Conservation (phyloP, 176 grass and related monocot species). For the Carex parvula region DNA sequence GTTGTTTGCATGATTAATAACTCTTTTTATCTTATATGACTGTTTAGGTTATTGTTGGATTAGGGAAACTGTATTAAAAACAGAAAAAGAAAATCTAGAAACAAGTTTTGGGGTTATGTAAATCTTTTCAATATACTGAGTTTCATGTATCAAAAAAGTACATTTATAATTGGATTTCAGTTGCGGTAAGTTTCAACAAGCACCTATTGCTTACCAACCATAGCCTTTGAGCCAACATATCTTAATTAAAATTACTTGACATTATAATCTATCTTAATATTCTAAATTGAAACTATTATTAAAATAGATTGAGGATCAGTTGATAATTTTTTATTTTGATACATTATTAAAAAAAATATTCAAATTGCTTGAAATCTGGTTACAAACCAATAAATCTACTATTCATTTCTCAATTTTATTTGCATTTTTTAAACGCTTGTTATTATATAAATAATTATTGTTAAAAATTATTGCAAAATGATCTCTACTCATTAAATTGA, state of each 20-base stretch:
- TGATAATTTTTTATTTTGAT: too few relatives aligned
- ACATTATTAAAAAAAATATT: too few relatives aligned
- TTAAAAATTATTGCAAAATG: too few relatives aligned
- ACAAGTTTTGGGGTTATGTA: neutral
- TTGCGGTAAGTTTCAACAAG: neutral
- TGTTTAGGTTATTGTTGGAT: neutral
- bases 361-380: too few relatives aligned
- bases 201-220: neutral
- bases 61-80: too few relatives aligned
- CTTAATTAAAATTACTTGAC: neutral
- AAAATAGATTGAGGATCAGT: too few relatives aligned
- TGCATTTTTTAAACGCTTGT: too few relatives aligned
- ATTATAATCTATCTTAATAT: neutral
- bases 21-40: neutral
- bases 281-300: neutral
- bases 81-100: neutral
- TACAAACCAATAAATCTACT: too few relatives aligned
- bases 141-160: neutral
- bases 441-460: too few relatives aligned
- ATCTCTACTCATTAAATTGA: neutral
- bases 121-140: neutral
- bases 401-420: too few relatives aligned
- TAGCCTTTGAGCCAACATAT: neutral
- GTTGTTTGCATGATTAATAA: neutral
- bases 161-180: neutral